Evolutionary conservation across 2,329 filamentous ascomycete species (phyloP), one percentile per base, ranked within the genome.

Genomic region (Nannizziopsis barbatae): DNA sequence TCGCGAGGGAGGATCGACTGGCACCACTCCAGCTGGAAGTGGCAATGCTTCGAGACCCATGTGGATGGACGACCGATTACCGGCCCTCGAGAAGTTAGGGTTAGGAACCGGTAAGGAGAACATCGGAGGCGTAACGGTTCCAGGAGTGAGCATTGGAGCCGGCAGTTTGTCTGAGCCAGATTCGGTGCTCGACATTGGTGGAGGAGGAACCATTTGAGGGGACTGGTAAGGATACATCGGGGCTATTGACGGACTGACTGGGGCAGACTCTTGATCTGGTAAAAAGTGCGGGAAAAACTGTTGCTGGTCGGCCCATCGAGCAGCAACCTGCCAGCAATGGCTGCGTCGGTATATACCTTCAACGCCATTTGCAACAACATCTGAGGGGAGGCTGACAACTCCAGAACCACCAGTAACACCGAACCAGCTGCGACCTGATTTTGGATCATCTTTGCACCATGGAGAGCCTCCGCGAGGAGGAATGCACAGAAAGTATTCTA

Each of bases 281-380:
- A 58, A 57, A 14, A 65, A 66, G 0, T 64, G 63, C 4, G 61
- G 63, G 6, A 62, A 51, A 12, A 65, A 55, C 43, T 60, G 46
- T 36, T 63, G 62, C 14, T 69, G 66, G 32, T 70, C 67, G 7
- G 71, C 71, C 81, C 81, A 84, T 55, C 75, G 70, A 55, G 77
- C 72, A 2, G 80, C 81, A 57, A 75, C 72, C 50, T 73, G 66
- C 81, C 81, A 86, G 64, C 81, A 84, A 60, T 85, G 81, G 52
- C 77, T 81, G 37, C 81, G 75, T 12, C 77, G 74, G 62, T 83
- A 85, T 38, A 82, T 75, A 39, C 77, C 80, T 58, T 85, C 81
- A 1, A 81, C 75, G 14, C 81, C 77, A 56, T 83, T 75, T 54
- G 81, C 76, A 38, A 84, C 76, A 20, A 82, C 67, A 57, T 84